Evolutionary conservation across 495 filamentous ascomycete species (phyloP).

Genomic region (Talaromyces proteolyticus): DNA sequence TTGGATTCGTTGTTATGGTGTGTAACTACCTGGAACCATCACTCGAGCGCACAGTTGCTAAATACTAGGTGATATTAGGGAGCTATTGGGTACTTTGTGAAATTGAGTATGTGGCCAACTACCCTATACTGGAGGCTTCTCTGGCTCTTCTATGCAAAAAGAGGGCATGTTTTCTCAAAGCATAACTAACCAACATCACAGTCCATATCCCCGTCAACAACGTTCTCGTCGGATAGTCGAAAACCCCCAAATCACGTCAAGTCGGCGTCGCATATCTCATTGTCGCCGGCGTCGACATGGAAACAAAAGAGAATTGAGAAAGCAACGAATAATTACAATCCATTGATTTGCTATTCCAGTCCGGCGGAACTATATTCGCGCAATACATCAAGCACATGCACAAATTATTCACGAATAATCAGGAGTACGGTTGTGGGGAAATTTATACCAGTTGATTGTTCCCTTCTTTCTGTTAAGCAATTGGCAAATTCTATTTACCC

Average conservation of each 20-base stretch:
- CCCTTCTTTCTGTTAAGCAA: background rate
- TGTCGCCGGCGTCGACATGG: too few species aligned
- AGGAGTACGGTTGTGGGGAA: background rate
- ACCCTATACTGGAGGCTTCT: too few species aligned
- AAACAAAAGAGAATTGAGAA: background rate
- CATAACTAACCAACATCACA: slow-evolving; percentile 13
- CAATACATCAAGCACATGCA: background rate
- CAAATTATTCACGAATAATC: background rate
- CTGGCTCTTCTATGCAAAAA: too few species aligned
- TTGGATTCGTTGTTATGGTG: slow-evolving; percentile 86
- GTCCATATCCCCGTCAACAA: slow-evolving; percentile 84
- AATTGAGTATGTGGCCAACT: slow-evolving; percentile 62
- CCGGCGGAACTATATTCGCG: background rate
- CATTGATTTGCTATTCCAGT: background rate
- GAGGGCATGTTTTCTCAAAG: too few species aligned
- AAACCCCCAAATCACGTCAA: too few species aligned
- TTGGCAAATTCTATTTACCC: background rate
- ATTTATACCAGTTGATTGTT: background rate
- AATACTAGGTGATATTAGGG: slow-evolving; percentile 15
- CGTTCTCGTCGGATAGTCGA: slow-evolving; percentile 59
- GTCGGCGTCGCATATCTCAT: too few species aligned
- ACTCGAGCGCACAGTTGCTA: background rate
- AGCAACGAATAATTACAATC: background rate
- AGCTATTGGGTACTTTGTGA: slow-evolving; percentile 84
- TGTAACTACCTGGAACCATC: slow-evolving; percentile 12